Evolutionary conservation across 805 yeast species (phyloP).

Genomic region (Lipomyces mesembrius): DNA sequence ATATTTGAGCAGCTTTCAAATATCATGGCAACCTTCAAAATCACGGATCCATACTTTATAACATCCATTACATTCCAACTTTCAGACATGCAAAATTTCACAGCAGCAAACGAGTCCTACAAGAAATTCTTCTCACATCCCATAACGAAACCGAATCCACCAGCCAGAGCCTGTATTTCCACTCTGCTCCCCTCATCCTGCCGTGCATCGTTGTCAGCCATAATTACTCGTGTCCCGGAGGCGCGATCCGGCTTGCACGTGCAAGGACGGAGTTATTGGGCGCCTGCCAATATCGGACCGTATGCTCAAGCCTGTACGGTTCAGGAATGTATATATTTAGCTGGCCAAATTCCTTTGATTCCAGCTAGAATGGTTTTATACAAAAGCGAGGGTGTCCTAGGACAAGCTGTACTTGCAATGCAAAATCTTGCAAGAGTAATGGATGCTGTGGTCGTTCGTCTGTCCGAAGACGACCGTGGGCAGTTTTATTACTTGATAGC

Average conservation of each 20-base stretch:
- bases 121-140: constrained; percentile 53
- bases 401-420: constrained; percentile 61
- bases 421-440: constrained; percentile 76
- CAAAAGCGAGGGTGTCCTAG: constrained; percentile 38
- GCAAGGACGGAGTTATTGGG: constrained; percentile 95
- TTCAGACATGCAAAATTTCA: constrained; percentile 67
- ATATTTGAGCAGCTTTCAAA: constrained; percentile 15
- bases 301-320: constrained; percentile 82
- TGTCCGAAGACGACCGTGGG: constrained; percentile 46
- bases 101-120: constrained; percentile 65
- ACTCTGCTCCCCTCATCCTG: constrained; percentile 52
- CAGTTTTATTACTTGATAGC: constrained; percentile 61
- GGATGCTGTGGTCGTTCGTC: constrained; percentile 51
- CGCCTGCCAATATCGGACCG: constrained; percentile 97
- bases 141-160: constrained; percentile 63
- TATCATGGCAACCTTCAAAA: constrained; percentile 11
- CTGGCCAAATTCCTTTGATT: constrained; percentile 89
- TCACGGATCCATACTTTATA: constrained; percentile 48
- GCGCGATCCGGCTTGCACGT: constrained; percentile 78
- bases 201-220: constrained; percentile 64
- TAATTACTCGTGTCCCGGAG: constrained; percentile 44
- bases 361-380: constrained; percentile 69
- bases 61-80: constrained; percentile 66
- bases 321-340: constrained; percentile 60
- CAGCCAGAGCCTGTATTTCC: constrained; percentile 85